Evolutionary conservation across 352 stramenopile species (phyloP), one percentile per base, ranked within the genome.

Genomic region (Globisporangium recalcitrans): DNA sequence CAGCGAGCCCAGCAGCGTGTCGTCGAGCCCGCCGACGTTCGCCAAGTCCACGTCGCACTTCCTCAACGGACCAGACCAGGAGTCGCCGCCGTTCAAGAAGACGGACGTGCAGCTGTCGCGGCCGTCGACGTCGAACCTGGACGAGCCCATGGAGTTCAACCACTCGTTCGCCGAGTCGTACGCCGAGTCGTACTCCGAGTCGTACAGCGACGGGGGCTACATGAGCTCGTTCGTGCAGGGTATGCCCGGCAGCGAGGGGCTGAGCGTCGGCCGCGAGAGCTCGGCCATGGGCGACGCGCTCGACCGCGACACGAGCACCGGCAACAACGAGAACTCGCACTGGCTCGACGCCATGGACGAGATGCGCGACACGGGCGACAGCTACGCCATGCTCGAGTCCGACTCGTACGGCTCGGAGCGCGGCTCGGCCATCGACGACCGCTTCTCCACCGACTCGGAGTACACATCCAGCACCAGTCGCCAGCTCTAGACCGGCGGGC

Each of bases 341-440:
- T 91, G 82, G 82, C 67, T 80, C 58, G 68, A 78, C 34, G 74
- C 72, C 32, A 90, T 90, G 78, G 68, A 78, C 34, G 74, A 71
- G 27, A 90, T 90, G 78, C 82, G 82, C n/a, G 82, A 81, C 67
- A 92, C 82, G 0, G 84, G 83, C 64, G 82, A 92, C 73, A 88
- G 77, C 71, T 92, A 92, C 70, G 82, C 80, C 9, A 92, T 92
- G 82, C 72, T 92, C 60, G 80, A 90, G 68, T 83, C 80, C 36
- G 77, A 73, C n/a, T 84, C 80, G 32, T 91, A 82, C 65, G 75
- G 82, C 64, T 75, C 67, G 51, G 63, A 61, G 44, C 78, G 82
- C 8, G 82, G 74, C 51, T 92, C 82, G 44, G 79, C 79, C 49
- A 76, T 92, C 49, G 84, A 75, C 29, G 65, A 62, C 36, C 77